Conservation (phyloP, 768 basidiomycete species). For the Termitomyces heimii region DNA sequence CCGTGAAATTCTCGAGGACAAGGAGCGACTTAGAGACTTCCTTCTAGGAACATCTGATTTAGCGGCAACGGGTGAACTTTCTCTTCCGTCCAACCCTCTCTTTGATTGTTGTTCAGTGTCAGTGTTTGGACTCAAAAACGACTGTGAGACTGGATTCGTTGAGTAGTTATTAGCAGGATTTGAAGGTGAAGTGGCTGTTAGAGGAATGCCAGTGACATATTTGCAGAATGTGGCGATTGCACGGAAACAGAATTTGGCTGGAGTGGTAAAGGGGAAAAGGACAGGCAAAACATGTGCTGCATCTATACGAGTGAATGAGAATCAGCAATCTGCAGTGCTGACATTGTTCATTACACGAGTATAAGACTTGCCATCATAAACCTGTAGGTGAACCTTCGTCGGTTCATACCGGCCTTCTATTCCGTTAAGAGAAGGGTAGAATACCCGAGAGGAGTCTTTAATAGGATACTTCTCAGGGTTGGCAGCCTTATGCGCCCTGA, state of each 20-base stretch:
- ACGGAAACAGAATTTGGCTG: constrained; percentile 76
- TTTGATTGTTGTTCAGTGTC: background rate
- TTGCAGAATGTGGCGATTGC: constrained; percentile 69
- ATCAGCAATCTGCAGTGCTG: background rate
- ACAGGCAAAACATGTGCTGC: constrained; percentile 70
- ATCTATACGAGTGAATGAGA: constrained; percentile 31
- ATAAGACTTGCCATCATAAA: constrained; percentile 70
- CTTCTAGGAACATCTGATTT: background rate
- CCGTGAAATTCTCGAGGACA: constrained; percentile 14
- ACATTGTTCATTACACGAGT: constrained; percentile 18
- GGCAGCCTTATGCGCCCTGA: constrained; percentile 87
- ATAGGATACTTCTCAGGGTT: constrained; percentile 65
- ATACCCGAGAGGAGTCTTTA: constrained; percentile 31
- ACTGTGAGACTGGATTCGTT: constrained; percentile 8
- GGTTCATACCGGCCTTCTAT: constrained; percentile 50
- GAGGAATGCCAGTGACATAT: constrained; percentile 49
- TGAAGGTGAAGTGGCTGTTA: constrained; percentile 13
- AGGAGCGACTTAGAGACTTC: constrained; percentile 19
- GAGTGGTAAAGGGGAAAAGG: constrained; percentile 70
- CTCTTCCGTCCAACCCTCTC: background rate
- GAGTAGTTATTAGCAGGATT: background rate
- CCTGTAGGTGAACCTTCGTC: constrained; percentile 86
- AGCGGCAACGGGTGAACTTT: background rate
- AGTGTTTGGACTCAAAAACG: constrained; percentile 3
- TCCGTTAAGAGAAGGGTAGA: constrained; percentile 53